Base-by-base conservation (phyloP, 2,329 filamentous ascomycete genomes). In the Cercospora zeae-maydis region DNA sequence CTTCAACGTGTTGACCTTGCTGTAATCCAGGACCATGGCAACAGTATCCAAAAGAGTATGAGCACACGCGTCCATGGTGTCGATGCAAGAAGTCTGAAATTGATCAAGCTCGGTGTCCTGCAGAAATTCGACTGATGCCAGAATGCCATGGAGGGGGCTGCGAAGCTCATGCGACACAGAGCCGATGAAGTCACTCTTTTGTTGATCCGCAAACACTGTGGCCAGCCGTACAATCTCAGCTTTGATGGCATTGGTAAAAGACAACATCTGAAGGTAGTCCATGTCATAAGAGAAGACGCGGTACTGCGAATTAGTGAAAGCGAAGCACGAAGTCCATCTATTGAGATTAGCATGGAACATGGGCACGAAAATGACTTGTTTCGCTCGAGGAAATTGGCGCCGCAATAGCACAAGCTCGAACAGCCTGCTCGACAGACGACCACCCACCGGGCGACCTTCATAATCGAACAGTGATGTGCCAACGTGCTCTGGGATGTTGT, bases 141-240 rank as follows among this genome's bases (percentile, higher is more conserved):
- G 62, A 11, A 72, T 71, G 3, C 69, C 69, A 45, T 74, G 72
- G 1, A 74, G 64, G 4, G 72, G 72, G 39, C 71, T 78, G 3
- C 81, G 75, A 8, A 84, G 73, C 65, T 84, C 82, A 66, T 84
- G 83, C 24, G 78, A 81, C 10, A 84, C 80, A 4, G 76, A 78
- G 24, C 75, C 75, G 34, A 80, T 74, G 57, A 79, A 78, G 5
- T 76, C 75, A 1, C 77, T 77, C 57, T 83, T 83, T 16, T 79
- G 76, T 63, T 78, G 78, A 45, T 81, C 78, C 6, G 76, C 72
- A 6, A 72, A 71, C 3, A 75, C 65, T 4, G 74, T 76, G 10
- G 72, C 72, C 10, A 77, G 69, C 4, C 77, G 67, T 14, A 73
- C 70, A 24, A 78, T 69, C 62, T 78, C 74, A 8, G 72, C 73